phyloP scores from a whole-genome alignment of 2,329 filamentous ascomycete genomes.

The Didymella arachidicola region DNA sequence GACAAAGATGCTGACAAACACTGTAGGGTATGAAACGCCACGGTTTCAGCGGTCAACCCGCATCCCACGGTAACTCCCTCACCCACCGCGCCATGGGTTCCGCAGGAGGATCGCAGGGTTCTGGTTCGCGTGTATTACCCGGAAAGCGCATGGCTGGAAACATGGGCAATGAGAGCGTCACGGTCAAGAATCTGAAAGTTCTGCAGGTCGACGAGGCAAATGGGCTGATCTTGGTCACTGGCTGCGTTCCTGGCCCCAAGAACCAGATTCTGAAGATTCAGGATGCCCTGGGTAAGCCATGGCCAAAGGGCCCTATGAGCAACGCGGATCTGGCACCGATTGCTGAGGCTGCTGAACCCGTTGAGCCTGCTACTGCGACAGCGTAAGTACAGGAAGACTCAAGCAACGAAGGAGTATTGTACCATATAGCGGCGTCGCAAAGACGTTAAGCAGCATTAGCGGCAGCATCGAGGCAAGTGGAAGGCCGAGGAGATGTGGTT shows the following conservation, averaged over 20 bases:
- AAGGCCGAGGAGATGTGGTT: conserved; percentile 8
- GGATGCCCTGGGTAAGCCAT: conserved; percentile 89
- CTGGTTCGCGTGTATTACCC: conserved; percentile 88
- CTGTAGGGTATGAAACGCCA: conserved; percentile 87
- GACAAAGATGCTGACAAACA: conserved; percentile 10
- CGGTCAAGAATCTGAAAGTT: conserved; percentile 89
- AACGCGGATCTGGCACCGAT: conserved; percentile 31
- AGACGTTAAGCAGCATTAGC: no score
- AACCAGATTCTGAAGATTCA: conserved; percentile 83
- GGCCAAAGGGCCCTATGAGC: conserved; percentile 62
- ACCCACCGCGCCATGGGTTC: conserved; percentile 94
- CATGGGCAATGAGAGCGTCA: conserved; percentile 90
- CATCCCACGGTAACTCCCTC: conserved; percentile 93
- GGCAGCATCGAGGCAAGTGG: conserved; percentile 4
- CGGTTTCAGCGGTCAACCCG: conserved; percentile 86
- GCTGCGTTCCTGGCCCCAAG: conserved; percentile 85
- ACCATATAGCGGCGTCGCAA: neutral
- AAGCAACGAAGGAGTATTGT: neutral
- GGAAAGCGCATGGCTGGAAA: conserved; percentile 98
- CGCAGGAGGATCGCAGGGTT: conserved; percentile 85
- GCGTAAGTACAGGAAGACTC: neutral
- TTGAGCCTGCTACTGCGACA: conserved; percentile 21
- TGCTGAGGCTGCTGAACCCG: conserved; percentile 19
- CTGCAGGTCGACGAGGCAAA: conserved; percentile 86
- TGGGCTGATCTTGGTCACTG: conserved; percentile 87